A percentile compares a stretch with the other conserved stretches of the same genome.
Evolutionary conservation across 257 asterid genomes (phyloP).

Genomic region (Solanum piurae): DNA sequence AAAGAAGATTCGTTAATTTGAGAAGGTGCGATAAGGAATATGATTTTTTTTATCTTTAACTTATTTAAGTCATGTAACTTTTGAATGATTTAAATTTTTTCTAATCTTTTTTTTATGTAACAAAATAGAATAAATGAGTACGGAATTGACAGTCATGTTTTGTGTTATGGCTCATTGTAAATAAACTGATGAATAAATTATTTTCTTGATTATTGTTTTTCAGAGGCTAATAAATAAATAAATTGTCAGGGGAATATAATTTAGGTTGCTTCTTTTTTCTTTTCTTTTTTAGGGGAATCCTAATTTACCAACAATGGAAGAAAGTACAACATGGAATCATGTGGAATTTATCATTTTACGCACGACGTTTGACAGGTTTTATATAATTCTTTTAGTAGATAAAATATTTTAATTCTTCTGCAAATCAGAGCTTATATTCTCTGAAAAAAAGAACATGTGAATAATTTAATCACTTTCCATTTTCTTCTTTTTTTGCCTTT

Average conservation of each 20-base stretch:
- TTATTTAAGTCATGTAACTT: neutral
- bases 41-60: neutral
- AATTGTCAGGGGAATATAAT: neutral
- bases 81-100: no score
- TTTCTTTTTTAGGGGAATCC: neutral
- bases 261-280: neutral
- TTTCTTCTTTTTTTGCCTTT: no score
- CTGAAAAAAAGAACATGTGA: neutral
- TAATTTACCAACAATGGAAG: neutral
- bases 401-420: neutral
- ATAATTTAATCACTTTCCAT: neutral
- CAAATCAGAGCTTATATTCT: neutral
- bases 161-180: neutral
- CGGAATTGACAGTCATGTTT: neutral
- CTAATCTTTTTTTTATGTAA: neutral
- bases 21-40: neutral
- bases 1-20: neutral
- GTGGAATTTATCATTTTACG: neutral
- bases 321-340: neutral
- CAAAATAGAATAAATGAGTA: neutral
- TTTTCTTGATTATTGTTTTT: neutral
- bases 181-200: neutral
- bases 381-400: neutral
- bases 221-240: neutral
- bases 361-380: neutral